These are phyloP conservation scores for Penstemon barbatus DNA, from an alignment of 257 asterid genomes.

Conservation along the genomic window DNA sequence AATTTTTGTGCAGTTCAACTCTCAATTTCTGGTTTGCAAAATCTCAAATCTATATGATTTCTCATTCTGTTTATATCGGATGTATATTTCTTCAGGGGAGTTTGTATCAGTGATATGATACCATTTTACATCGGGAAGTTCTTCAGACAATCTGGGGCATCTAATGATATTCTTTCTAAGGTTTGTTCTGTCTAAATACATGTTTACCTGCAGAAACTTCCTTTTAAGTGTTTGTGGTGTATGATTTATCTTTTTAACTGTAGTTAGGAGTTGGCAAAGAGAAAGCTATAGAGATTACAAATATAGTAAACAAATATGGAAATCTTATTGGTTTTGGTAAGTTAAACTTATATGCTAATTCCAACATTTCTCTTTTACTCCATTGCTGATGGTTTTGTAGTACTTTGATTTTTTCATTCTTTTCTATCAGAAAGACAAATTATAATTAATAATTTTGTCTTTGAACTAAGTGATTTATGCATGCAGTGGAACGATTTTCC, in stretches of 20 bases:
- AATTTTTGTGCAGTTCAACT: neutral
- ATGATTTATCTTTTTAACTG: conserved; percentile 29
- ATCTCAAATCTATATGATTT: conserved; percentile 9
- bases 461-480: conserved; percentile 17
- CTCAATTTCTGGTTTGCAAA: conserved; percentile 1
- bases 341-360: conserved; percentile 30
- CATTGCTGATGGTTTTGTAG: conserved; percentile 6
- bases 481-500: conserved; percentile 87
- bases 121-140: conserved; percentile 84
- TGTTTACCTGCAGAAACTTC: conserved; percentile 21
- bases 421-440: conserved; percentile 3
- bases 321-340: conserved; percentile 88
- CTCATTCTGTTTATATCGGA: conserved; percentile 10
- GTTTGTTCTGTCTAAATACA: conserved; percentile 40
- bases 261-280: conserved; percentile 78
- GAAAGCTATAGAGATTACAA: conserved; percentile 61
- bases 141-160: conserved; percentile 66
- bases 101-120: conserved; percentile 89
- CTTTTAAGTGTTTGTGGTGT: conserved; percentile 16
- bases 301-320: conserved; percentile 64
- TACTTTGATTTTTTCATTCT: neutral
- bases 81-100: conserved; percentile 59
- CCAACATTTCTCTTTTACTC: conserved; percentile 7
- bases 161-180: conserved; percentile 70
- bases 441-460: neutral